Base-by-base conservation (phyloP, 1,284 basidiomycete species). In the Moniliophthora roreri region DNA sequence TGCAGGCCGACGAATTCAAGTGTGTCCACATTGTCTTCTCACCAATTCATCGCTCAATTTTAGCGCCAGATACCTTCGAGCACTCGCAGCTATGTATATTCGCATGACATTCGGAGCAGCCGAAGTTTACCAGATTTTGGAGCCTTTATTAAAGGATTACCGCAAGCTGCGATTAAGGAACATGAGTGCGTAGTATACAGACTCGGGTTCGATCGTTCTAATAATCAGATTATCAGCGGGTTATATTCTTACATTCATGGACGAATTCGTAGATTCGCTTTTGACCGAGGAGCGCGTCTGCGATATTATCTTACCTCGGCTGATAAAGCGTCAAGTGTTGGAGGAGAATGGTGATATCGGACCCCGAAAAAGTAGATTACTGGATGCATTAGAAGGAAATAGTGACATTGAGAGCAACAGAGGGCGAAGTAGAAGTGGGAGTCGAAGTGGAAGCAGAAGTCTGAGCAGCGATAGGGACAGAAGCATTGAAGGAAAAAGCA, bases 1-100 rank as follows among this genome's bases (percentile, higher is more conserved):
- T 99, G 18, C 84, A 88, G 55, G 94, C 93, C 2, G 93, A 96
- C 56, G 96, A 99, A 67, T 98, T 98, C 82, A 99, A 99, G 95
- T 96, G 63, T 60, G 89, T 78, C 15, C n/a, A 15, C 2, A 10
- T n/a, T 9, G 37, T 38, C 50, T 20, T 34, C 48, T 51, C 46
- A 24, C 4, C 37, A n/a, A 36, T 20, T 28, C 26, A 18, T 24
- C 23, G 26, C 36, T 40, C 13, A 36, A 42, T 24, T 36, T 52
- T 1, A 28, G 13, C 2, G 2, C 3, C 59, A 97, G 95, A 68
- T 98, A 99, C 70, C 76, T 99, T 52, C 81, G 95, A 58, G 96
- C 96, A 0, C 74, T 99, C 8, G 92, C 96, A 0, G 94, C 89
- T 2, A 85, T 99, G 72, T 99, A 99, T 66, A 82, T 99, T 55